Percentiles rank a stretch among this genome's conserved stretches.
These are phyloP conservation scores for Fusarium penzigii DNA, from an alignment of 2,329 filamentous ascomycete species.

Conservation along the genomic window DNA sequence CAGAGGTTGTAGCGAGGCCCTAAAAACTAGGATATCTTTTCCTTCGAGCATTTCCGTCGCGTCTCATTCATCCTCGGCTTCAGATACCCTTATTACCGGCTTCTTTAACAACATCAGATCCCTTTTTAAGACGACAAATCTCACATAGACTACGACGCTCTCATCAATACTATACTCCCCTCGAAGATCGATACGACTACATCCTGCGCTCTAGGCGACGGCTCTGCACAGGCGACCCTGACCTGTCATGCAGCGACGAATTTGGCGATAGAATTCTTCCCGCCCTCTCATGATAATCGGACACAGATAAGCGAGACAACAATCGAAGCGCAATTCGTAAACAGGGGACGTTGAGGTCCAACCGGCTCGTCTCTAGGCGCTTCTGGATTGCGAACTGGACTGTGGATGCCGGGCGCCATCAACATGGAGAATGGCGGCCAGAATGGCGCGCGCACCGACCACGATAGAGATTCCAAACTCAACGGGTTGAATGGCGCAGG, in stretches of 20 bases:
- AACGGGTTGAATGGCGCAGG: conserved; percentile 47
- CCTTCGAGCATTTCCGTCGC: conserved; percentile 7
- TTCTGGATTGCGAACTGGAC: conserved; percentile 5
- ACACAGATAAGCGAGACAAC: conserved; percentile 14
- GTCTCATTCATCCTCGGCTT: conserved; percentile 5
- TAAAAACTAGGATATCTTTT: background rate
- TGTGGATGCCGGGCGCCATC: conserved; percentile 53
- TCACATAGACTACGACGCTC: conserved; percentile 1
- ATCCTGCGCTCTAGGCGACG: conserved; percentile 13
- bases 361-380: conserved; percentile 11
- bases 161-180: background rate
- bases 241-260: conserved; percentile 23
- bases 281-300: conserved; percentile 20
- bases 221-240: conserved; percentile 23
- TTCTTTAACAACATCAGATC: conserved; percentile 1
- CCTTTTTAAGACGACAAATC: background rate
- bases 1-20: conserved; percentile 3
- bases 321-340: conserved; percentile 13
- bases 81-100: background rate
- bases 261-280: conserved; percentile 13
- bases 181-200: conserved; percentile 5
- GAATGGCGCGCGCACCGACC: conserved; percentile 55
- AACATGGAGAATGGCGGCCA: conserved; percentile 57
- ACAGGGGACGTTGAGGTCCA: conserved; percentile 15
- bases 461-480: conserved; percentile 50